A percentile compares a stretch with the other conserved stretches of the same genome.
These are phyloP conservation scores for Yarrowia sp. DNA, from an alignment of 805 yeast species.

Conservation along the genomic window DNA sequence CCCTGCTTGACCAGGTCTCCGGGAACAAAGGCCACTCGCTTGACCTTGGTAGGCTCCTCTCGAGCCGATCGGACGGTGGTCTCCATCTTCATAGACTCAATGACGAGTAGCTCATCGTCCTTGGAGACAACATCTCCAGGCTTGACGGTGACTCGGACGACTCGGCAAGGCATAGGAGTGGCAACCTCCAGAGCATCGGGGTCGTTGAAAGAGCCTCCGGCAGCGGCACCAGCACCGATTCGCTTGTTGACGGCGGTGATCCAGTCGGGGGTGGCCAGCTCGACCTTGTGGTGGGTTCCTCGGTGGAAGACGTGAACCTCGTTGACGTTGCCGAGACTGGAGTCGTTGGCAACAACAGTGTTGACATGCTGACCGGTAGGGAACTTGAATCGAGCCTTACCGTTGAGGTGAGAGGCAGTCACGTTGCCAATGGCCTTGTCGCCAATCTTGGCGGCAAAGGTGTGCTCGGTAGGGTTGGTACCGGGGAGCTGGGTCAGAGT, in stretches of 20 bases:
- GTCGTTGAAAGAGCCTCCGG: conserved; percentile 97
- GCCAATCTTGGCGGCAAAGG: conserved; percentile 35
- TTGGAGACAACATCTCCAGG: conserved; percentile 46
- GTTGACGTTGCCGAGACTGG: conserved; percentile 28
- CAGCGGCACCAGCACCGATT: conserved; percentile 82
- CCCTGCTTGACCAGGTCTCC: conserved; percentile 50
- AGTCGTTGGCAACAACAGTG: conserved; percentile 43
- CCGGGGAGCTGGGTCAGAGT: conserved; percentile 40
- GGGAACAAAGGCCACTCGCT: conserved; percentile 45
- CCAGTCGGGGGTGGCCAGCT: conserved; percentile 47
- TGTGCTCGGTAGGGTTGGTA: conserved; percentile 22
- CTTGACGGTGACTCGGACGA: conserved; percentile 45
- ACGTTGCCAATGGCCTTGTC: conserved; percentile 38
- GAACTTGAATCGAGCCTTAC: conserved; percentile 43
- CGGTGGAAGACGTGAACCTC: conserved; percentile 47
- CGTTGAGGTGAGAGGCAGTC: conserved; percentile 30
- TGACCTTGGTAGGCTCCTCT: conserved; percentile 45
- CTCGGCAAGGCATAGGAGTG: conserved; percentile 75
- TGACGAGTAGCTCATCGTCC: conserved; percentile 47
- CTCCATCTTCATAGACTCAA: conserved; percentile 50
- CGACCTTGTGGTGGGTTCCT: conserved; percentile 46
- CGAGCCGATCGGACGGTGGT: conserved; percentile 48
- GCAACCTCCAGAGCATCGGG: conserved; percentile 99
- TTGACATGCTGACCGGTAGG: conserved; percentile 44
- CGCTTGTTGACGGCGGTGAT: conserved; percentile 41